Evolutionary conservation across 257 asterid genomes (phyloP).

Genomic region (Thymus quinquecostatus): DNA sequence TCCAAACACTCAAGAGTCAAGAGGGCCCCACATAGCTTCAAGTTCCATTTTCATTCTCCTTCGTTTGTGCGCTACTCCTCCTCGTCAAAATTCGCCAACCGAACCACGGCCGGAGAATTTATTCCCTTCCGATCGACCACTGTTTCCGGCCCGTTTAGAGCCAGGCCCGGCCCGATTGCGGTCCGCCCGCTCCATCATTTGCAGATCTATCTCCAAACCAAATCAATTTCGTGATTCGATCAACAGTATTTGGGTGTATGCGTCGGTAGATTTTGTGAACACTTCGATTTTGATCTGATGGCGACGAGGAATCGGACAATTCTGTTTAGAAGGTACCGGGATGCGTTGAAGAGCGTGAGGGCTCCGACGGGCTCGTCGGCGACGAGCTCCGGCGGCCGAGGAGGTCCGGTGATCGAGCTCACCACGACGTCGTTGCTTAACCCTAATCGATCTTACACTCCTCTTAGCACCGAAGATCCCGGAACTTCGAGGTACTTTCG

Average conservation of each 20-base stretch:
- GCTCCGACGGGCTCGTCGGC: slow-evolving; percentile 66
- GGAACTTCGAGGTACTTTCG: slow-evolving; percentile 48
- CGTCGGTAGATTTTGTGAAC: slow-evolving; percentile 18
- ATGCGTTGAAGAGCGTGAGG: slow-evolving; percentile 91
- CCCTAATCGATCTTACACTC: slow-evolving; percentile 53
- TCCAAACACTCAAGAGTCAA: not conserved
- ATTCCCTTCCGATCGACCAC: not conserved
- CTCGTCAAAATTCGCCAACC: slow-evolving; percentile 34
- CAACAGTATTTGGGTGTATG: slow-evolving; percentile 11
- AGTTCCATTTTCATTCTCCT: slow-evolving; percentile 20
- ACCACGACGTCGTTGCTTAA: slow-evolving; percentile 84
- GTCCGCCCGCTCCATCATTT: slow-evolving; percentile 20
- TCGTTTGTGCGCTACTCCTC: not conserved
- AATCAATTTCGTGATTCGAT: slow-evolving; percentile 28
- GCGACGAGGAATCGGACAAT: slow-evolving; percentile 93
- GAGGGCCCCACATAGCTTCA: slow-evolving; percentile 29
- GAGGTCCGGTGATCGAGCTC: slow-evolving; percentile 90
- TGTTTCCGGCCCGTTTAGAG: not conserved
- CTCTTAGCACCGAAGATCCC: slow-evolving; percentile 53
- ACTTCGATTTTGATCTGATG: slow-evolving; percentile 42
- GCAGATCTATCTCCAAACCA: slow-evolving; percentile 32
- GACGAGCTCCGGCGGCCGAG: slow-evolving; percentile 56
- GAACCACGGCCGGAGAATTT: slow-evolving; percentile 24
- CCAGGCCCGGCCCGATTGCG: not conserved
- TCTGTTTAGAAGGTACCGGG: slow-evolving; percentile 81